A percentile compares a stretch with the other conserved stretches of the same genome.
Evolutionary conservation across 2,329 filamentous ascomycete genomes (phyloP).

Genomic region (Exophiala aquamarina): DNA sequence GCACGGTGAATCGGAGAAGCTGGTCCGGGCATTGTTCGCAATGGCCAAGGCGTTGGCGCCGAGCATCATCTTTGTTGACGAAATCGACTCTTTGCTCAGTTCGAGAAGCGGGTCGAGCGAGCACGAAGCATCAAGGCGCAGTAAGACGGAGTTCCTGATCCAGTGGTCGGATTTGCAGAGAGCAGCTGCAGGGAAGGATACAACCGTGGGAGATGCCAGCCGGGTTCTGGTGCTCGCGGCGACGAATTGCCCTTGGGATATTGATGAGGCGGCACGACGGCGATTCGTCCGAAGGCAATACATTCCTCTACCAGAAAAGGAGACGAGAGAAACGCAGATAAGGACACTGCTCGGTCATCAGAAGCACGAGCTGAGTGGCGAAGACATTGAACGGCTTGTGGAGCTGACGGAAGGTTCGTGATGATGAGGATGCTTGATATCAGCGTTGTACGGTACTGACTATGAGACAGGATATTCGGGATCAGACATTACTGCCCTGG

Average conservation of each 20-base stretch:
- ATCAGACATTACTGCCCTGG: constrained; percentile 92
- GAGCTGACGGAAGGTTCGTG: constrained; percentile 73
- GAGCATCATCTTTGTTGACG: constrained; percentile 97
- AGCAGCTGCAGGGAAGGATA: constrained; percentile 77
- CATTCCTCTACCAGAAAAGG: constrained; percentile 85
- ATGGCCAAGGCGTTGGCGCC: constrained; percentile 88
- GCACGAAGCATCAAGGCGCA: constrained; percentile 87
- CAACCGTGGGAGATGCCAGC: constrained; percentile 67
- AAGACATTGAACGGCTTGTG: constrained; percentile 74
- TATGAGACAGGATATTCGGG: constrained; percentile 93
- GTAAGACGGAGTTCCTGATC: constrained; percentile 97
- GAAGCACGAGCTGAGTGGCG: constrained; percentile 72
- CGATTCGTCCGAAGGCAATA: constrained; percentile 93
- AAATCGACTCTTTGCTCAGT: constrained; percentile 92
- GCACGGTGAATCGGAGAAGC: constrained; percentile 92
- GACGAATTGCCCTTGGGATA: constrained; percentile 95
- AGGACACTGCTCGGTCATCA: constrained; percentile 79
- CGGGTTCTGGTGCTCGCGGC: constrained; percentile 90
- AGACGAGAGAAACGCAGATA: constrained; percentile 77
- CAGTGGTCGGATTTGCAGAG: constrained; percentile 95
- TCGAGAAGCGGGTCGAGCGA: constrained; percentile 75
- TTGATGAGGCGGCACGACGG: constrained; percentile 89
- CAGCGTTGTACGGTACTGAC: no score
- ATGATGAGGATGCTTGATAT: neutral
- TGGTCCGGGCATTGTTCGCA: constrained; percentile 86